Conservation (phyloP, 306 rosid genomes). For the Lupinus albus region DNA sequence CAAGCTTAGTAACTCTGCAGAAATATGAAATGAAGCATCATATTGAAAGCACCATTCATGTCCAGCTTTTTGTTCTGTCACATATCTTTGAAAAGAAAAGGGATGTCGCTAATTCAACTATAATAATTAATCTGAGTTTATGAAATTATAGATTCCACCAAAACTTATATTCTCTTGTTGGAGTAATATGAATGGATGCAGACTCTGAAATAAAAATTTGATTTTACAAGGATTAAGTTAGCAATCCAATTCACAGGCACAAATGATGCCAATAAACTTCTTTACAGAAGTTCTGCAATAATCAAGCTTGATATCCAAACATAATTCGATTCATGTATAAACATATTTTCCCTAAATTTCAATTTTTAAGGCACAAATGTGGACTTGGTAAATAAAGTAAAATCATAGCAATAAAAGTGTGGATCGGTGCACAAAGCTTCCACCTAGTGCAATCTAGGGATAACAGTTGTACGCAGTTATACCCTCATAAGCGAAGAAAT, state of each 20-base stretch:
- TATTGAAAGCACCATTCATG: background rate
- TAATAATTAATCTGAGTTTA: background rate
- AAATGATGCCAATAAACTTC: constrained; percentile 8
- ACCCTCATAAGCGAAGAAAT: too few relatives aligned
- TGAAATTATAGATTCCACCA: background rate
- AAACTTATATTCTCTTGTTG: background rate
- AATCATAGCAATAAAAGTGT: constrained; percentile 12
- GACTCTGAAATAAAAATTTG: background rate
- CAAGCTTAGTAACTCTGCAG: background rate
- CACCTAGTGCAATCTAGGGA: too few relatives aligned
- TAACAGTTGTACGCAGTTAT: too few relatives aligned
- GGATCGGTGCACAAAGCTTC: too few relatives aligned
- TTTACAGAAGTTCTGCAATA: background rate
- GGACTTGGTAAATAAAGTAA: background rate
- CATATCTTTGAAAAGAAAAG: background rate
- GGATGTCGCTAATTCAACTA: constrained; percentile 17
- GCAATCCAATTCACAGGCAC: background rate
- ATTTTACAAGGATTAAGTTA: background rate
- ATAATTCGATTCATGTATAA: background rate
- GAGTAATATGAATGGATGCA: constrained; percentile 14
- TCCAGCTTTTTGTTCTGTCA: constrained; percentile 4
- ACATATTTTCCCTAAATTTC: background rate
- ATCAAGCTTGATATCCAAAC: background rate
- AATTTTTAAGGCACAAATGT: background rate
- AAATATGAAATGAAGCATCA: background rate